These are phyloP conservation scores for Durotheca rogersii DNA, from an alignment of 495 filamentous ascomycete genomes.

Conservation along the genomic window DNA sequence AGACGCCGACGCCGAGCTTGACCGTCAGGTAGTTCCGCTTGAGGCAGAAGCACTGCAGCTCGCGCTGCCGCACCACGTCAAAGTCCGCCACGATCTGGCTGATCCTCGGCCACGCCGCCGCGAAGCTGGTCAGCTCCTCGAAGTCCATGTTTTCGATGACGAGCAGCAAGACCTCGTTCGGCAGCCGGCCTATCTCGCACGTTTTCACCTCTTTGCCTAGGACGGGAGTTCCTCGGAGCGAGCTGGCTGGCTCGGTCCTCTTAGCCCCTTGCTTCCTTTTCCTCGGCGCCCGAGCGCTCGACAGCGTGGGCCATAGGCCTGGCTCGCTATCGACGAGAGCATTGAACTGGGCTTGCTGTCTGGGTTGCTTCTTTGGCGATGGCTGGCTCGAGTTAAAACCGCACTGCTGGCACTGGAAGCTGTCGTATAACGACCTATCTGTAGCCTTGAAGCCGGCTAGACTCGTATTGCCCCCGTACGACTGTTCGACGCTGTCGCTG, in stretches of 20 bases:
- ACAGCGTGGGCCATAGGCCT: slow-evolving; percentile 4
- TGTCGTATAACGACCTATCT: background rate
- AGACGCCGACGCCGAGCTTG: slow-evolving; percentile 51
- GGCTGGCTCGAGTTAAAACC: slow-evolving; percentile 8
- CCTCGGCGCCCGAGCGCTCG: background rate
- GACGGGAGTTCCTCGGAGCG: too few relatives aligned
- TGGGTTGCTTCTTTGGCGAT: background rate
- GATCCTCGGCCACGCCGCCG: slow-evolving; percentile 42
- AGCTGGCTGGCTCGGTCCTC: too few relatives aligned
- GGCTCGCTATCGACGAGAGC: slow-evolving; percentile 13
- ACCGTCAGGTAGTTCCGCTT: slow-evolving; percentile 43
- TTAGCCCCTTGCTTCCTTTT: background rate
- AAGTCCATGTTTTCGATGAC: slow-evolving; percentile 42
- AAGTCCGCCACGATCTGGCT: slow-evolving; percentile 37
- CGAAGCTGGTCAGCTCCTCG: slow-evolving; percentile 41
- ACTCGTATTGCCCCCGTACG: background rate
- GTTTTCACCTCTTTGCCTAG: background rate
- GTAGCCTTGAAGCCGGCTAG: background rate
- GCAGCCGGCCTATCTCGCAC: slow-evolving; percentile 30
- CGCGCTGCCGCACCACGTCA: slow-evolving; percentile 48
- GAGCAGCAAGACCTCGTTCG: slow-evolving; percentile 45
- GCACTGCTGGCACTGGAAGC: slow-evolving; percentile 13
- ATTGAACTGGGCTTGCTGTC: slow-evolving; percentile 1
- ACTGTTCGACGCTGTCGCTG: slow-evolving; percentile 51
- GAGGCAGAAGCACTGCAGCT: slow-evolving; percentile 54